Evolutionary conservation across 192 early-diverging fungal genomes (phyloP), one percentile per base, ranked within the genome.

Genomic region (Coemansia sp.): DNA sequence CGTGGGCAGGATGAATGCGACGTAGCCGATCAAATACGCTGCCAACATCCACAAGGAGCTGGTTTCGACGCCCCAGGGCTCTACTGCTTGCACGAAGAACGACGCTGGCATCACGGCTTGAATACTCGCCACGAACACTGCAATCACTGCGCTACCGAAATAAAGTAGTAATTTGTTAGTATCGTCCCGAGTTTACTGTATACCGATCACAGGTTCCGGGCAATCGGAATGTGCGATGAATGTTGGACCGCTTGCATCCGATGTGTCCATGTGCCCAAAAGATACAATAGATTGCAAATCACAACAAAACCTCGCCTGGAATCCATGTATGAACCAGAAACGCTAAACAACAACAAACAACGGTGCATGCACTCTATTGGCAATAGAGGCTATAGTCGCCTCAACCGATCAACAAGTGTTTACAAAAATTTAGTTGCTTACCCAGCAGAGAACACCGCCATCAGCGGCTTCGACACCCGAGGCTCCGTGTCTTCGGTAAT

Each of bases 41-140:
- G 70, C 76, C 5, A 60, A 50, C 76, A 79, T 72, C 76, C 76
- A 79, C 52, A 79, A 64, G 50, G 76, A 79, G 64, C 76, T 79
- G 50, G 72, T 70, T 0, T 49, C 59, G 17, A 79, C 71, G 42
- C 67, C 67, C 76, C 76, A 79, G 9, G 66, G 66, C 31, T 20
- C 60, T 31, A 69, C 76, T 0, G 76, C 76, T 51, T 79, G 71
- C 14, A 73, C 57, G 25, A 79, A 79, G 59, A 79, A 79, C 60
- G 76, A 79, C 26, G 64, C 64, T 2, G 76, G 76, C 0, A 79
- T 26, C 4, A 73, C 60, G 2, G 64, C 61, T 52, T 68, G 54
- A 17, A 72, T 48, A 31, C 61, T 65, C 44, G 68, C 57, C 8
- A 49, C 48, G 37, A 79, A 72, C n/a, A 79, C 42, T 1, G 70